Evolutionary conservation across 164 flowering plant species (phyloP), one percentile per base, ranked within the genome.

Genomic region (Annona cherimola): DNA sequence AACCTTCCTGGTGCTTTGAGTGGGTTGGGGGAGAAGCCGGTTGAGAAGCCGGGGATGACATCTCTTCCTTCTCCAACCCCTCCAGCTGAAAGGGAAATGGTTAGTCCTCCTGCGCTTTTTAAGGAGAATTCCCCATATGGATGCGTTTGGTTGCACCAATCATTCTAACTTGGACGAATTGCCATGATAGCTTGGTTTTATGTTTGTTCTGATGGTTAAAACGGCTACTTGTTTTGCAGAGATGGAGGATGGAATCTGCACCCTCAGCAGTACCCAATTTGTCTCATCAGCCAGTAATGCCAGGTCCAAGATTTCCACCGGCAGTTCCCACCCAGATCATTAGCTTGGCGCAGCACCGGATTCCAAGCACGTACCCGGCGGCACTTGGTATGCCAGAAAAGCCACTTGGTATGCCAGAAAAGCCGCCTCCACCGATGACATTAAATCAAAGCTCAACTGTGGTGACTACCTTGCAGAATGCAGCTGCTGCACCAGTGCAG

Each of bases 61-160:
- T 89, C 97, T 55, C 91, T 90, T 71, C 96, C 96, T 11, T 92
- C 98, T 43, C 98, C 97, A 11, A 94, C 98, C 69, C 97, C 97
- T 63, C 83, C 92, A 39, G 81, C 83, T 68, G 83, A 88, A 71
- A 83, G 85, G 76, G 80, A 77, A 79, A 87, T 85, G 99, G 99
- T 95, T 86, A 85, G 98, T 86, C 65, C 73, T 63, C 74, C 18
- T 5, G 63, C 39, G 62, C 35, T 26, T 50, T 50, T 50, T 8
- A 9, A 9, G 57, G 57, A 50, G 57, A 16, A 7, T 50, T 50
- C 14, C 14, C 9, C 57, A 50, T 8, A 50, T 5, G 57, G 57
- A 16, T 50, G 18, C 57, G 57, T 50, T 50, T 50, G 57, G 18
- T 50, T 50, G 57, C 57, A 12, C 57, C 57, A 50, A 50, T 50